Percentiles rank a stretch among this genome's conserved stretches.
These are phyloP conservation scores for Metschnikowia peoriensis DNA, from an alignment of 805 yeast species.

Conservation along the genomic window DNA sequence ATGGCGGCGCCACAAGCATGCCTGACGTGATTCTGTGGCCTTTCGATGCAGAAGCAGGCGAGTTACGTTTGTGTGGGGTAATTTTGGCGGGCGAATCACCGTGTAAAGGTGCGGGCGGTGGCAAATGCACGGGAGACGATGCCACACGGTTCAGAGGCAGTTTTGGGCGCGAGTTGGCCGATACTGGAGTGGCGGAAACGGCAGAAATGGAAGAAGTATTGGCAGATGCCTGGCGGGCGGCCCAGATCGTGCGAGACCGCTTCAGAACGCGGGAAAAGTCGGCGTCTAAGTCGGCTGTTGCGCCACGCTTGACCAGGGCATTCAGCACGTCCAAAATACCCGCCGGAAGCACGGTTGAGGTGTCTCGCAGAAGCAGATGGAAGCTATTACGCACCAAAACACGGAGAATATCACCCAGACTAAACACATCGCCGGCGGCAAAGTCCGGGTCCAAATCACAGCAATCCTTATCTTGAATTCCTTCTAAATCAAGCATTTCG, in stretches of 20 bases:
- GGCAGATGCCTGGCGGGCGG: slow-evolving; percentile 3
- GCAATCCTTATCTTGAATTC: slow-evolving; percentile 61
- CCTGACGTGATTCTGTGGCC: slow-evolving; percentile 39
- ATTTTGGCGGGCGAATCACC: slow-evolving; percentile 1
- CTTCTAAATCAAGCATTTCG: slow-evolving; percentile 51
- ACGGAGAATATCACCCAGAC: slow-evolving; percentile 34
- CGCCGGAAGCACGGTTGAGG: slow-evolving; percentile 2
- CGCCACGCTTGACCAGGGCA: slow-evolving; percentile 6
- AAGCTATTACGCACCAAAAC: slow-evolving; percentile 32
- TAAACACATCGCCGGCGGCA: slow-evolving; percentile 59
- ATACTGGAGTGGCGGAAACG: background rate
- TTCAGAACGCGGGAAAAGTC: slow-evolving; percentile 8
- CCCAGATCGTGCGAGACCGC: slow-evolving; percentile 17
- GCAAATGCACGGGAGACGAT: slow-evolving; percentile 23
- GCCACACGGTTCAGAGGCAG: background rate
- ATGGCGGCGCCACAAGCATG: slow-evolving; percentile 36
- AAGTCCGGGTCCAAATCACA: slow-evolving; percentile 84
- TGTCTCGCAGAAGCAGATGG: slow-evolving; percentile 7
- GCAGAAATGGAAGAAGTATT: background rate
- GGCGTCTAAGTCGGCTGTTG: background rate
- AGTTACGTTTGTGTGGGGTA: slow-evolving; percentile 31
- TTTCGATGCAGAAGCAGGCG: slow-evolving; percentile 15
- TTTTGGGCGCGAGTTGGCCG: background rate
- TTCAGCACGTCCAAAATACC: slow-evolving; percentile 5
- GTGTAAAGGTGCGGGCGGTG: slow-evolving; percentile 30